phyloP scores from a whole-genome alignment of 257 asterid species.

The Przewalskia tangutica region DNA sequence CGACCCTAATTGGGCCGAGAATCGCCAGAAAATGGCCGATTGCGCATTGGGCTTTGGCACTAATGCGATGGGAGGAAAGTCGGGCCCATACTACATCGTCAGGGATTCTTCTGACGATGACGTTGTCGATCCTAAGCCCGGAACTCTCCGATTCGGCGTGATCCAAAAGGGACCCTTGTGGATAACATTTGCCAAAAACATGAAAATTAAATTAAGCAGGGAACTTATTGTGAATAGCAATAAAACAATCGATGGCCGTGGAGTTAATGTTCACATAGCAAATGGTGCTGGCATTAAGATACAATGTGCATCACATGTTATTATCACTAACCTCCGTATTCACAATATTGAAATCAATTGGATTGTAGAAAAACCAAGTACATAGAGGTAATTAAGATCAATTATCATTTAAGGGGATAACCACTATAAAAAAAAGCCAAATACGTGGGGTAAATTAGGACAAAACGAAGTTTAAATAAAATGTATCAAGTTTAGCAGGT shows the following conservation, averaged over 20 bases:
- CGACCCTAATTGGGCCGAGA: constrained; percentile 14
- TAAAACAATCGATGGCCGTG: constrained; percentile 33
- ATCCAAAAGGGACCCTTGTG: constrained; percentile 26
- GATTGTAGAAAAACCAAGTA: too few relatives aligned
- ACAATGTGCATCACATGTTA: constrained; percentile 8
- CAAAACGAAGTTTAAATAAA: too few relatives aligned
- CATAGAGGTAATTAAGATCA: too few relatives aligned
- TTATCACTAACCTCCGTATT: constrained; percentile 14
- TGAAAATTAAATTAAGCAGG: constrained; percentile 11
- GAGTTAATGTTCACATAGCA: constrained; percentile 15
- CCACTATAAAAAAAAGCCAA: too few relatives aligned
- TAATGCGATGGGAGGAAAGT: constrained; percentile 19
- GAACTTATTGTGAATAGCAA: constrained; percentile 22
- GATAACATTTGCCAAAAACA: constrained; percentile 19
- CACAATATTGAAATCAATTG: too few relatives aligned
- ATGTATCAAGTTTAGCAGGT: too few relatives aligned
- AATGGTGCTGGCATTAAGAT: constrained; percentile 24
- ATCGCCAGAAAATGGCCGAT: constrained; percentile 12
- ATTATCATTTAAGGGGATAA: too few relatives aligned
- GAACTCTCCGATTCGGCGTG: constrained; percentile 29
- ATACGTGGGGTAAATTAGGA: too few relatives aligned
- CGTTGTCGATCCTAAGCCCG: constrained; percentile 19
- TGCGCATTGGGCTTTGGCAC: constrained; percentile 25
- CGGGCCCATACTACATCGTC: constrained; percentile 17
- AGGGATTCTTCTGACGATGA: constrained; percentile 19